A percentile compares a stretch with the other conserved stretches of the same genome.
These are phyloP conservation scores for Lumnitzera littorea DNA, from an alignment of 345 rosid genomes.

Conservation along the genomic window DNA sequence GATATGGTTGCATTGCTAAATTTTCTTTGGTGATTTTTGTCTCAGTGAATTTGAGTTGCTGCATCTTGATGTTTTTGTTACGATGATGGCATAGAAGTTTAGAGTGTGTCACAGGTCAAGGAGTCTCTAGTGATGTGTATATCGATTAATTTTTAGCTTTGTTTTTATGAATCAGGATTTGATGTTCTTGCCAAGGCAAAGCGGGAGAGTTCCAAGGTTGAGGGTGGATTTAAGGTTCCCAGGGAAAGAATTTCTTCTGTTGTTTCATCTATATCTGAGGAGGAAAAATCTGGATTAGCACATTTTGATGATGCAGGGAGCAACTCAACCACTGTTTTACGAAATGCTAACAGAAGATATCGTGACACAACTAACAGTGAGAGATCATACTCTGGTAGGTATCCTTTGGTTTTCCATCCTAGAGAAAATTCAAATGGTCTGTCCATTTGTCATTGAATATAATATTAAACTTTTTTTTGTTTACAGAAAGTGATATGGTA, in stretches of 20 bases:
- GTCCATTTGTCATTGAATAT: too few species aligned
- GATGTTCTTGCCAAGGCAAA: slow-evolving; percentile 44
- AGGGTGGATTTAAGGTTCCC: slow-evolving; percentile 59
- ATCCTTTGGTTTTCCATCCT: too few species aligned
- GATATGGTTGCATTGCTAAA: too few species aligned
- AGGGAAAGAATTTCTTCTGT: slow-evolving; percentile 32
- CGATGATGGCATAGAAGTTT: too few species aligned
- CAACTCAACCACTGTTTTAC: slow-evolving; percentile 7
- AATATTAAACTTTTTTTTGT: background rate
- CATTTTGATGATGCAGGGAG: slow-evolving; percentile 20
- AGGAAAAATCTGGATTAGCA: slow-evolving; percentile 33
- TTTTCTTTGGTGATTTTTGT: too few species aligned
- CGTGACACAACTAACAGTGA: slow-evolving; percentile 35
- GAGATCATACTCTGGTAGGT: slow-evolving; percentile 27
- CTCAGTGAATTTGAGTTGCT: too few species aligned
- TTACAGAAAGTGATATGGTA: slow-evolving; percentile 33
- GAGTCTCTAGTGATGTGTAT: too few species aligned
- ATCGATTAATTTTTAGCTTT: too few species aligned
- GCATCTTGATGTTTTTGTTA: too few species aligned
- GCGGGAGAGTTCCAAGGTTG: slow-evolving; percentile 23
- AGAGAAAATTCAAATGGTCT: too few species aligned
- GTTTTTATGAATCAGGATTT: slow-evolving; percentile 21
- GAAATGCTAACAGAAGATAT: slow-evolving; percentile 35
- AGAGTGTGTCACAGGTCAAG: too few species aligned
- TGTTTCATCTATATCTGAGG: slow-evolving; percentile 49